Evolutionary conservation across 257 asterid species (phyloP).

Genomic region (Capsicum rhomboideum): DNA sequence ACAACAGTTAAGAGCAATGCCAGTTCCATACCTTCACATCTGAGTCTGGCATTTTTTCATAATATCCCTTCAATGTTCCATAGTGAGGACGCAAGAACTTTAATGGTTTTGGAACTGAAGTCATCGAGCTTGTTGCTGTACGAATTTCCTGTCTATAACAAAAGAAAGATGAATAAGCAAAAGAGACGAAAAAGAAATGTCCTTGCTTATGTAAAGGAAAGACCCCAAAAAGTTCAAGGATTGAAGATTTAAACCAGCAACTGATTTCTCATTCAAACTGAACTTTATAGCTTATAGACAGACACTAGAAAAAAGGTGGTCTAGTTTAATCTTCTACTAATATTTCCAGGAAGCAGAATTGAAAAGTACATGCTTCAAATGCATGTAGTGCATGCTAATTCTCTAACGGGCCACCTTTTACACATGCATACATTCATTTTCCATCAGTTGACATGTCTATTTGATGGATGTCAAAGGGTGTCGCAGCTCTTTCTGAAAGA

Average conservation of each 20-base stretch:
- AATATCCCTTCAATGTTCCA: conserved; percentile 68
- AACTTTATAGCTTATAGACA: not conserved
- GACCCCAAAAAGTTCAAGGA: not conserved
- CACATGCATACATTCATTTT: not conserved
- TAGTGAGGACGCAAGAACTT: conserved; percentile 95
- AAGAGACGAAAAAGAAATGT: not conserved
- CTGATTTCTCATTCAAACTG: not conserved
- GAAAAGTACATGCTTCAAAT: not conserved
- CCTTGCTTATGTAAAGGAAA: not conserved
- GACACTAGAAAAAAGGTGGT: not conserved
- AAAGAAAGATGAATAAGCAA: not conserved
- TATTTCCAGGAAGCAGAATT: not conserved
- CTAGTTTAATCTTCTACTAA: not conserved
- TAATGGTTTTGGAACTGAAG: conserved; percentile 94
- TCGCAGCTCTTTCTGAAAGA: not conserved
- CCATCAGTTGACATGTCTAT: not conserved
- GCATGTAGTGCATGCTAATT: not conserved
- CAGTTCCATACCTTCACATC: conserved; percentile 58
- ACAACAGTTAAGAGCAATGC: not conserved
- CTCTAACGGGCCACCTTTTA: not conserved
- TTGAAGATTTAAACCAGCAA: not conserved
- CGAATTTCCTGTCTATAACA: conserved; percentile 80
- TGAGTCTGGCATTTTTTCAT: conserved; percentile 58
- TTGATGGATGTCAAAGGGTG: not conserved
- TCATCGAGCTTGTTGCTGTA: conserved; percentile 93